phyloP scores from a whole-genome alignment of 202 grass and related monocot genomes.

The Setaria viridis region DNA sequence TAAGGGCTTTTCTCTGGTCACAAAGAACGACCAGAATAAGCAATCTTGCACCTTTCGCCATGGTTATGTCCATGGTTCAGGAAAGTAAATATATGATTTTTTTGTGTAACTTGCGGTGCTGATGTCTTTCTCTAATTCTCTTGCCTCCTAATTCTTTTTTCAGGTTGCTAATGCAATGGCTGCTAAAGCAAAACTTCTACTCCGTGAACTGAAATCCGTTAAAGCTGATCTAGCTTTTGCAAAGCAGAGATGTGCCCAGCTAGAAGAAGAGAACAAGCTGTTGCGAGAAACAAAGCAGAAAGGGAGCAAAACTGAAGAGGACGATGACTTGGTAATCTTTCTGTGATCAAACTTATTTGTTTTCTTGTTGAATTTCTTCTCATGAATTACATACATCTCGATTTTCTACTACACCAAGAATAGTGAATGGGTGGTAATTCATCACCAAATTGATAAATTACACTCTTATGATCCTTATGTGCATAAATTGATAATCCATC shows the following conservation, averaged over 20 bases:
- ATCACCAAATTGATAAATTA: background rate
- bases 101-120: background rate
- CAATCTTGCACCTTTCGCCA: background rate
- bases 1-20: background rate
- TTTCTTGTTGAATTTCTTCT: constrained; percentile 31
- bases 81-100: background rate
- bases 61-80: no score
- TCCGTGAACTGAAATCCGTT: constrained; percentile 67
- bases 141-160: constrained; percentile 29
- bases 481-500: background rate
- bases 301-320: constrained; percentile 59
- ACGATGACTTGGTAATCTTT: constrained; percentile 63
- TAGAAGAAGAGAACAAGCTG: constrained; percentile 72
- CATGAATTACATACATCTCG: constrained; percentile 32
- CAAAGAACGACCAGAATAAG: background rate
- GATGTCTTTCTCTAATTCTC: constrained; percentile 26
- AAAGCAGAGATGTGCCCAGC: constrained; percentile 60
- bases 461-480: background rate
- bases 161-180: constrained; percentile 77
- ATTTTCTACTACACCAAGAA: constrained; percentile 17
- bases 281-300: constrained; percentile 62
- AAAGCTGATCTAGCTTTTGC: constrained; percentile 71
- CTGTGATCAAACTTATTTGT: constrained; percentile 18
- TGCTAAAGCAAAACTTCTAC: constrained; percentile 72
- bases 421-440: background rate